Evolutionary conservation across 176 grass and related monocot genomes (phyloP), one percentile per base, ranked within the genome.

Genomic region (Chloris gayana): DNA sequence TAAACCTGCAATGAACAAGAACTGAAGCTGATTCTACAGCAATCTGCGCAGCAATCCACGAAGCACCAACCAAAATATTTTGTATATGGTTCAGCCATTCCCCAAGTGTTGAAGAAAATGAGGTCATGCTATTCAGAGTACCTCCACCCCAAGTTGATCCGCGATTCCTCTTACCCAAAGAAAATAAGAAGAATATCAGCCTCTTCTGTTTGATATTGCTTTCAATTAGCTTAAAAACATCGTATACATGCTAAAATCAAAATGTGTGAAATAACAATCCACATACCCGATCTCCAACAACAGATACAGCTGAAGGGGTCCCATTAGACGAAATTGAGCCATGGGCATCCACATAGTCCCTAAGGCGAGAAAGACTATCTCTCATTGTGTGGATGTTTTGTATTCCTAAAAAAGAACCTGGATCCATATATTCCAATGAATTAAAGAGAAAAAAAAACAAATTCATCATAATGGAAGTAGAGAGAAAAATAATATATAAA

Each of bases 351-450:
- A 98, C 90, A 70, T 98, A 98, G 35, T 98, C 96, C 88, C 96
- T 98, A 51, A 98, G 92, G 38, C 96, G 92, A 86, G 72, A 92
- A 88, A 98, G 90, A 86, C 96, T 98, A 6, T 98, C 92, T 87
- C 96, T 95, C 96, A 98, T 98, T 51, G 85, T 83, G 84, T 98
- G 96, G 59, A 98, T 98, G 77, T 98, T 98, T 74, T 95, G 92
- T 87, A 98, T 95, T 39, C 96, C 96, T 69, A 98, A 80, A 85
- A 98, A 47, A 98, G 81, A 76, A 98, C 88, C 96, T 98, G 79
- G 66, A 78, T 66, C 66, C 71, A 35, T 26, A 91, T 18, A 54
- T 18, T 79, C 51, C 72, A 93, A 72, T 74, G 12, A 81, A 85
- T 74, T 77, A 91, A 59, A 22, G 47, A 38, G 26, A 78, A 80